A percentile compares a stretch with the other conserved stretches of the same genome.
phyloP scores from a whole-genome alignment of 805 yeast species.

The Scheffersomyces lignosus region DNA sequence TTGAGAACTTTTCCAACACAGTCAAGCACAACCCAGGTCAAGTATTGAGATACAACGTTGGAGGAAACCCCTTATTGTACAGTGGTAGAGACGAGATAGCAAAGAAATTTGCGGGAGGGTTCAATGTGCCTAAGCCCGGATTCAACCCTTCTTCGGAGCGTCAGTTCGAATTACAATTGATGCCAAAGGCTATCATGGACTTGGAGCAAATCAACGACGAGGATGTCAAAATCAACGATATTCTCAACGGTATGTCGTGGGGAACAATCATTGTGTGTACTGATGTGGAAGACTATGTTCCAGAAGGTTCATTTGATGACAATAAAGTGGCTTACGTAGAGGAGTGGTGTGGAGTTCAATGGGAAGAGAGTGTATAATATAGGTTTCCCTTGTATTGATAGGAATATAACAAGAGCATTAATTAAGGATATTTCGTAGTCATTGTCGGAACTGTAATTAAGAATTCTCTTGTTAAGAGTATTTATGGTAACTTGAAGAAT shows the following conservation, averaged over 20 bases:
- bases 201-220: constrained; percentile 53
- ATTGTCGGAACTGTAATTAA: too few species aligned
- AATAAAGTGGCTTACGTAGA: constrained; percentile 76
- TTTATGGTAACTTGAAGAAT: too few species aligned
- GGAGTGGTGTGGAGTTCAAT: constrained; percentile 83
- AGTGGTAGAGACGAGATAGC: constrained; percentile 59
- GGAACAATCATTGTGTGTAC: constrained; percentile 88
- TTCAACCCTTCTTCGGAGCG: constrained; percentile 60
- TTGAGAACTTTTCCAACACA: constrained; percentile 73
- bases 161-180: constrained; percentile 82
- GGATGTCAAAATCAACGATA: constrained; percentile 24
- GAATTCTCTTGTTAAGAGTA: too few species aligned
- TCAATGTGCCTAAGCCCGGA: constrained; percentile 56
- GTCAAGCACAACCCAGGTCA: constrained; percentile 84
- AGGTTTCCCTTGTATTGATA: constrained; percentile 1
- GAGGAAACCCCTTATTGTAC: constrained; percentile 76
- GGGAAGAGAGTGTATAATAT: constrained; percentile 56
- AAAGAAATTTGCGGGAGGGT: constrained; percentile 34
- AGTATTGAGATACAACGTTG: constrained; percentile 79
- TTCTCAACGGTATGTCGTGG: constrained; percentile 92
- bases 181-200: constrained; percentile 90
- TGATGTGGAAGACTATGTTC: constrained; percentile 62
- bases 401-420: constrained; percentile 1
- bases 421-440: too few species aligned
- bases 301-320: constrained; percentile 49